Conservation (phyloP, 345 rosid species). For the Dimocarpus longan region DNA sequence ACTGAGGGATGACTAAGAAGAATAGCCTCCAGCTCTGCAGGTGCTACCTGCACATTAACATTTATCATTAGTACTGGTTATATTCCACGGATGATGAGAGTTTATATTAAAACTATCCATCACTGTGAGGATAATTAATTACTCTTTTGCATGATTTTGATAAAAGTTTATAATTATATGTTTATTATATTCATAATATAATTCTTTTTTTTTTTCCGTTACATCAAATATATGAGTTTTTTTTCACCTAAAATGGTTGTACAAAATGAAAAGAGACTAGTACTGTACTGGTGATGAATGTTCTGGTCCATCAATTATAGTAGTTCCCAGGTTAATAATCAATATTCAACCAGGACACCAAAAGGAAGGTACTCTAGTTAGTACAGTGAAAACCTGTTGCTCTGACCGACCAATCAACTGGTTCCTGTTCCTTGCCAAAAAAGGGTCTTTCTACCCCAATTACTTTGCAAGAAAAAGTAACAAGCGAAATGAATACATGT, state of each 20-base stretch:
- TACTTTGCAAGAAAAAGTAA: neutral
- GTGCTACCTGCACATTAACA: constrained; percentile 63
- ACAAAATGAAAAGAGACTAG: too few species aligned
- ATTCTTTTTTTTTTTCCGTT: too few species aligned
- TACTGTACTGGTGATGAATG: too few species aligned
- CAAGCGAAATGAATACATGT: neutral
- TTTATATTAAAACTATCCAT: too few species aligned
- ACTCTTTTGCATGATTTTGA: too few species aligned
- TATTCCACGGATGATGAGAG: neutral
- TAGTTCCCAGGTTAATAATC: neutral
- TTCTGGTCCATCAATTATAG: neutral
- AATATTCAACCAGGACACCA: neutral
- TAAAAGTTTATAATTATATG: too few species aligned
- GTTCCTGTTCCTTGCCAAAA: neutral
- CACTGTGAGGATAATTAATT: neutral
- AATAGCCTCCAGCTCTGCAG: constrained; percentile 85
- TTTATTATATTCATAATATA: too few species aligned
- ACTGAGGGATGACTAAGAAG: constrained; percentile 74
- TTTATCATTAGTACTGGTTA: neutral
- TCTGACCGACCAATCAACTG: neutral
- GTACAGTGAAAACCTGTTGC: neutral
- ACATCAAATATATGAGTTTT: too few species aligned
- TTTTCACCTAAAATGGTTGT: too few species aligned
- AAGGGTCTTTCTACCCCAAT: neutral
- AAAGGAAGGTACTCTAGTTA: too few species aligned